Base-by-base conservation (phyloP, 1,284 basidiomycete species). In the Chondrostereum purpureum region DNA sequence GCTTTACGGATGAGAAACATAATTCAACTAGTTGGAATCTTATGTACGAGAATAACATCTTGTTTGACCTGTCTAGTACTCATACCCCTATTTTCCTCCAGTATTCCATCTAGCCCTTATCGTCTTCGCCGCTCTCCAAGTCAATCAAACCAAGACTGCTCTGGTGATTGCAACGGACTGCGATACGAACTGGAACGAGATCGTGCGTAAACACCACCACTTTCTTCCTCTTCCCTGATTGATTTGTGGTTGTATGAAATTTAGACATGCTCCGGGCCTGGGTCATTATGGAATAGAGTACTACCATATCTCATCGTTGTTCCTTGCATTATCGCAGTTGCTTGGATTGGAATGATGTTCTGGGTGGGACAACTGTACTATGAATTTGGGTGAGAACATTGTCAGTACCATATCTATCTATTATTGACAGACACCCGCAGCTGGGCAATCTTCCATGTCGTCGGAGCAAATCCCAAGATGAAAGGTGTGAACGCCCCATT, bases 391-490 rank as follows among this genome's bases (percentile, higher is more conserved):
- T 81, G 55, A 50, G 74, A 48, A 33, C 22, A 6, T 46, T 37
- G 16, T 42, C 21, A 17, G 5, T 18, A 14, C 27, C 5, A 21
- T 21, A 31, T 31, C 31, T 22, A 38, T 42, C 4, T 45, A 42
- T 36, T 13, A 36, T 12, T 27, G 10, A 23, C 21, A 20, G 19
- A n/a, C 3, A 21, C 11, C 39, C 55, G 24, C 6, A 82, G 87
- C 42, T 89, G 87, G 87, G 86, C 86, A 33, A 84, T 90, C 57
- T 89, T 90, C 68, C 87, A 88, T 55, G 78, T 87, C 27, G 86
- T 91, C 18, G 88, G 88, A 27, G 86, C 85, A 21, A 85, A 85
- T 53, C 82, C 82, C 4, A 80, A 73, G 52, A 79, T 87, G 74
- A 90, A 89, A 66, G 76, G 86, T 88, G 52, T 48, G 78, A 67